These are phyloP conservation scores for Cyclotella kingstonii DNA, from an alignment of 108 stramenopile species.

Conservation along the genomic window DNA sequence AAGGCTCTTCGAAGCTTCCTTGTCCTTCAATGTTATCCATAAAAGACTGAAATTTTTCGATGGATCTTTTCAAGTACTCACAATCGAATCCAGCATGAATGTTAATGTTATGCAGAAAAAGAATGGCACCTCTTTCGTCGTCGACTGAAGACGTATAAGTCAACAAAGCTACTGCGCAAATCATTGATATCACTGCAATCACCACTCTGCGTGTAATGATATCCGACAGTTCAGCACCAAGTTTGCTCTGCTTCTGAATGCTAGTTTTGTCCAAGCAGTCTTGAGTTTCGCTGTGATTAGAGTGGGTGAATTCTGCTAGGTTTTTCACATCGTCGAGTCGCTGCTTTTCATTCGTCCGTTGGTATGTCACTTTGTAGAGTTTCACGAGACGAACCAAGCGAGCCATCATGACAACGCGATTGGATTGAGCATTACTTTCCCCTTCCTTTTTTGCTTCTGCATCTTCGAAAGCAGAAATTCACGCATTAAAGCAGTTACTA, in stretches of 20 bases:
- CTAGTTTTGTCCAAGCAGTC: conserved; percentile 42
- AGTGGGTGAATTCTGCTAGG: conserved; percentile 48
- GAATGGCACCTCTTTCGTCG: conserved; percentile 28
- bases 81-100: conserved; percentile 37
- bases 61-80: conserved; percentile 28
- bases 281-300: conserved; percentile 43
- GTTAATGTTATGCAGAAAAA: conserved; percentile 33
- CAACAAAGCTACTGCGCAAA: conserved; percentile 55
- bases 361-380: conserved; percentile 67
- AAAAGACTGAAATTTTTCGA: conserved; percentile 30
- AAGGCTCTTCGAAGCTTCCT: conserved; percentile 19
- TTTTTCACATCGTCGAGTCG: conserved; percentile 39
- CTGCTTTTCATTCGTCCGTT: conserved; percentile 45
- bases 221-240: conserved; percentile 71
- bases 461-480: too few species aligned
- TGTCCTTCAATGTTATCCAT: conserved; percentile 35
- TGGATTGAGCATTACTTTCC: conserved; percentile 49
- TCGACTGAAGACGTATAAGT: conserved; percentile 45
- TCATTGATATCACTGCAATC: conserved; percentile 59
- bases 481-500: too few species aligned
- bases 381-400: conserved; percentile 71
- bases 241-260: conserved; percentile 53
- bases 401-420: conserved; percentile 65
- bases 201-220: conserved; percentile 72
- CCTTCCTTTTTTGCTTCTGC: conserved; percentile 50